These are phyloP conservation scores for Neckera pumila DNA, from an alignment of 225 moss, liverwort and hornwort species.

Conservation along the genomic window DNA sequence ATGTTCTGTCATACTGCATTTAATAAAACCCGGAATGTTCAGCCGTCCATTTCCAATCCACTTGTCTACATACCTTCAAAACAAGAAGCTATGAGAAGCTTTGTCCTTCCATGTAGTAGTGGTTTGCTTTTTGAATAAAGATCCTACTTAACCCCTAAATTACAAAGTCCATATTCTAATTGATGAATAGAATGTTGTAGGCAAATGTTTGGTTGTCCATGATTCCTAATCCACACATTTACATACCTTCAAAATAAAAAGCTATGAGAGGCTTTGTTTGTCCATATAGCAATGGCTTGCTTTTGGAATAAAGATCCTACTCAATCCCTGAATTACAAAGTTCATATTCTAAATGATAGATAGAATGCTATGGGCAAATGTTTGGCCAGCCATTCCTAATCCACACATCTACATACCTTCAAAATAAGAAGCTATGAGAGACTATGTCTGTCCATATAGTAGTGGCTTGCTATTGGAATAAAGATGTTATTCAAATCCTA, in stretches of 20 bases:
- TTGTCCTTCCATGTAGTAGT: no score
- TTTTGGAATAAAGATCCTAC: not conserved
- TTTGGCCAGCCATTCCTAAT: not conserved
- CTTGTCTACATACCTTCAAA: not conserved
- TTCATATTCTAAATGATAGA: not conserved
- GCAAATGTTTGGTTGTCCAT: no score
- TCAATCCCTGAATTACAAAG: not conserved
- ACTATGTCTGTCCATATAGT: rapidly evolving
- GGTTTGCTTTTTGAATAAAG: no score
- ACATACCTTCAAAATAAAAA: not conserved
- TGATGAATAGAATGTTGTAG: not conserved
- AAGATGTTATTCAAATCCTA: not conserved
- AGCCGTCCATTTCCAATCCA: not conserved
- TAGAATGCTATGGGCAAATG: no score
- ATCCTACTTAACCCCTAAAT: no score
- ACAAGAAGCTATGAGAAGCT: no score
- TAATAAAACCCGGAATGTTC: no score
- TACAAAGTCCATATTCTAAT: not conserved
- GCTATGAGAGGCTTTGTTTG: not conserved
- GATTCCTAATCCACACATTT: not conserved
- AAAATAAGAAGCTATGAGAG: not conserved
- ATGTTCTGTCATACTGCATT: no score
- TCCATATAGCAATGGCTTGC: not conserved
- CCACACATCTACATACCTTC: not conserved
- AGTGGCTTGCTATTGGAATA: not conserved